Base-by-base conservation (phyloP, 371 early-diverging fungal genomes). In the Mortierella sp. region DNA sequence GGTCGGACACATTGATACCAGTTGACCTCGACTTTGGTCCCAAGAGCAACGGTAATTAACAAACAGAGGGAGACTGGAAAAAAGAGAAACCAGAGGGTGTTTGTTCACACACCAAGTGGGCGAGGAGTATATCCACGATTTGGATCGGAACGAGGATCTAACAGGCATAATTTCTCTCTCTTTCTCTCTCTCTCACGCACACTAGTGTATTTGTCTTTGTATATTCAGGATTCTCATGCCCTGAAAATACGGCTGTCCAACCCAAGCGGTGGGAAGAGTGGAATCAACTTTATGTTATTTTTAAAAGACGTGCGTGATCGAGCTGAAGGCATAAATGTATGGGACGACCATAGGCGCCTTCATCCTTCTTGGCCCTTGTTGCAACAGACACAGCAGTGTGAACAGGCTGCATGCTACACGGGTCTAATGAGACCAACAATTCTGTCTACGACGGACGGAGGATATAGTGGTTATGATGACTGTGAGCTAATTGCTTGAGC, bases 11-110 rank as follows among this genome's bases (percentile, higher is more conserved):
- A 60, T 14, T 16, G 10, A 48, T 38, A 54, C 74, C 48, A 68
- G 52, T 63, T 44, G 55, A 42, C 34, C 58, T 57, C 57, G 74
- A 57, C 58, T 34, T 57, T 57, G 45, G 74, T 58, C 74, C 21
- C 28, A 57, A 74, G 58, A 57, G 74, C 74, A 58, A 74, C 74
- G 24, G 38, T 8, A 65, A 38, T 38, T 38, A 24, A 68, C 19
- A 42, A 42, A 10, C 24, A 68, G 42, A 68, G 55, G n/a, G 10
- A 21, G 38, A n/a, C n/a, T n/a, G 31, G 16, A 31, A 34, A 11
- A 19, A 5, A 19, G 19, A 34, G 6, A 34, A 13, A 19, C 3
- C 19, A 19, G 38, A 63, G 38, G 16, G 21, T 31, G 38, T 38
- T 9, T 63, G 52, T 47, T 10, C 8, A 3, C 34, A 57, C 0